Base-by-base conservation (phyloP, 139 green algal species). In the Auxenochlorella pyrenoidosa region DNA sequence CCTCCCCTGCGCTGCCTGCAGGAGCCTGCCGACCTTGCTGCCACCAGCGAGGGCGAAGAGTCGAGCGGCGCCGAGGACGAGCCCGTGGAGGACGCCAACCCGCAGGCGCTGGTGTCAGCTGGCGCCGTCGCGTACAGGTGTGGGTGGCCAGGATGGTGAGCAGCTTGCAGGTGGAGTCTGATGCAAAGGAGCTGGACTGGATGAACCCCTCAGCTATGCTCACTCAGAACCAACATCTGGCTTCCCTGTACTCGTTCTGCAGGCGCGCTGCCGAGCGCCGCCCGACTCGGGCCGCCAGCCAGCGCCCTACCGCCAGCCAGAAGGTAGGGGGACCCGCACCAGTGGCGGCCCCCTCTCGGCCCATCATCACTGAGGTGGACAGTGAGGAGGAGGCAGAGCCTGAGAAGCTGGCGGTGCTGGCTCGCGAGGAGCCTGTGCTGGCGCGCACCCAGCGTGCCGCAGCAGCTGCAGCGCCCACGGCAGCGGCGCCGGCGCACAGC, bases 361-460 rank as follows among this genome's bases (percentile, higher is more conserved):
- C 80, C 63, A 76, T 85, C 80, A 85, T 76, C 63, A 76, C 80
- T 15, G 80, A 85, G 63, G 80, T 85, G 80, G 80, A 85, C 80
- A 76, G 80, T 63, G 63, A 43, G 12, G 80, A 77, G 22, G 80
- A 85, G 80, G 63, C 34, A 15, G 60, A 76, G 36, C 51, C n/a
- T 36, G n/a, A 54, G 41, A 21, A 58, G 73, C 22, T 22, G 5
- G 34, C 80, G 43, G 40, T 63, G 36, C 79, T 38, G 43, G 58
- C 79, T 28, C 38, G 79, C 79, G 43, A 30, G 77, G 38, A 36
- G 6, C 32, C 38, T 40, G 58, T 3, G 47, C 76, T 18, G 30
- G 21, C 47, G 24, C 76, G 19, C 3, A 44, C 76, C 19, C 59
- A 75, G 51, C 51, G 34, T 4, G 77, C 54, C 22, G 38, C 79